Conservation (phyloP, 495 filamentous ascomycete species). For the Xylaria longipes region DNA sequence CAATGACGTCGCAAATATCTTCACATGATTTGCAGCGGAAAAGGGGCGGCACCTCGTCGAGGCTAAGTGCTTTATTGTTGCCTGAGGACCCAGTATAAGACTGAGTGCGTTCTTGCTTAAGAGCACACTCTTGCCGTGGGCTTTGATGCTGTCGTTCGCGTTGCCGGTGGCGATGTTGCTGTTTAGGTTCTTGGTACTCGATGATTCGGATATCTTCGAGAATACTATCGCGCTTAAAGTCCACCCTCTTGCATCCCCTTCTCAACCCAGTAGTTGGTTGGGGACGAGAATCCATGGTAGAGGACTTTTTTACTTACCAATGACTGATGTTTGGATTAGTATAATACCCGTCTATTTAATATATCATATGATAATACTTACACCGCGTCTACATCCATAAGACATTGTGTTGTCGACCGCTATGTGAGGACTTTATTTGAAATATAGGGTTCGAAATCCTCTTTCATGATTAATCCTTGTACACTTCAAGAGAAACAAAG, state of each 20-base stretch:
- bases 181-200: background rate
- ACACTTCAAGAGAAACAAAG: background rate
- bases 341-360: background rate
- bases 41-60: slow-evolving; percentile 3
- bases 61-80: background rate
- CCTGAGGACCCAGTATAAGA: background rate
- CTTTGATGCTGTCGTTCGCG: background rate
- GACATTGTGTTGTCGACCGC: background rate
- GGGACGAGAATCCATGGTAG: background rate
- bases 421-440: background rate
- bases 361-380: background rate
- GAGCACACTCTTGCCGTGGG: background rate
- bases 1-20: background rate
- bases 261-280: background rate
- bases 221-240: slow-evolving; percentile 1
- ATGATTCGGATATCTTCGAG: background rate
- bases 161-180: background rate
- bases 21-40: slow-evolving; percentile 9
- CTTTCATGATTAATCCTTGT: background rate
- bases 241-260: background rate
- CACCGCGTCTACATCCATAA: background rate
- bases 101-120: background rate
- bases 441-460: background rate
- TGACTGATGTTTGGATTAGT: background rate
- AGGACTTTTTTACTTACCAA: background rate